Base-by-base conservation (phyloP, 2,329 filamentous ascomycete species). In the Drechslera avenae region DNA sequence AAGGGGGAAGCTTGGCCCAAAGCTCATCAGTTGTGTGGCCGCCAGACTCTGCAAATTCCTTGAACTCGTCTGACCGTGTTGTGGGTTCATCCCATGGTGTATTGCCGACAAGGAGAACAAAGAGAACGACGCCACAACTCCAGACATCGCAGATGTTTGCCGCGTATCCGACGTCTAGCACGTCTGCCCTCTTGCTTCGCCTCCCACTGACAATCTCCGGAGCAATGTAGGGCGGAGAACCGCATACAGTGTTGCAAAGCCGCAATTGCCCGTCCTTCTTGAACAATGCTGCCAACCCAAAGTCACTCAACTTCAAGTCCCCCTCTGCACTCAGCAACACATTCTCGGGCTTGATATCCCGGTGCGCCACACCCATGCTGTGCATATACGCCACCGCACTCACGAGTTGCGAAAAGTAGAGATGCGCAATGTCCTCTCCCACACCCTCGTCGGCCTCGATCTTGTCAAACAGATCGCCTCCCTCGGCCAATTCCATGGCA, bases 21-120 rank as follows among this genome's bases (percentile, higher is more conserved):
- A 97, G 79, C 47, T 90, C 87, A 69, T 99, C 94, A 2, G 83
- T 84, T 58, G 90, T 93, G 57, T 86, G 85, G n/a, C 91, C 90
- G 44, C 87, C 86, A 1, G 86, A 90, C 51, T 85, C 83, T 33
- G 89, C 79, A 70, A 96, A 99, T 73, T 97, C 91, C 63, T 89
- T 84, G 63, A 89, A 99, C 75, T 99, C 94, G 79, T 90, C 96
- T 71, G 91, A 97, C 50, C 85, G 82, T 30, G 83, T 78, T 2
- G 91, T 93, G 0, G 94, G 94, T 69, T 94, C 90, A 67, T 97
- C 94, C 94, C 94, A 99, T 0, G 94, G 94, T 2, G 94, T 99
- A 70, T 99, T 99, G 8, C 94, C 94, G 1, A 96, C 91, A 3
- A 99, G 79, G 3, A 99, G 79, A 30, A 97, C 94, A 68, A 99